Evolutionary conservation across 2,329 filamentous ascomycete genomes (phyloP).

Genomic region (Claviceps africana): DNA sequence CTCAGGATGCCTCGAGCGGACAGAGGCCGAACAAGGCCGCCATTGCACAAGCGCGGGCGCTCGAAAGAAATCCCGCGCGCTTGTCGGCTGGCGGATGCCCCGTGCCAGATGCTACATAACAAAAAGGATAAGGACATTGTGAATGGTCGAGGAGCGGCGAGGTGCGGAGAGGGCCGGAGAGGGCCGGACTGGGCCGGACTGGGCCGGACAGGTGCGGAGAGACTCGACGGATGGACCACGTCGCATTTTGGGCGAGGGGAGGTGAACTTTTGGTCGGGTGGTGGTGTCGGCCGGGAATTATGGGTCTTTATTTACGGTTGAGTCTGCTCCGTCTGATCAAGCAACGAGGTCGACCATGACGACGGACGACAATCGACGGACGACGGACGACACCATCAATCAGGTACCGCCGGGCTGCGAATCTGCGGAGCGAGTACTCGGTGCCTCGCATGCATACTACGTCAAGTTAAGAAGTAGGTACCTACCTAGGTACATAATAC

Average conservation of each 20-base stretch:
- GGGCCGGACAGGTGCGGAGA: not conserved
- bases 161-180: not conserved
- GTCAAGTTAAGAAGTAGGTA: too few relatives aligned
- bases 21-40: not conserved
- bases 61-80: not conserved
- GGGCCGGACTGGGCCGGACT: too few relatives aligned
- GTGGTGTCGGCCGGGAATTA: not conserved
- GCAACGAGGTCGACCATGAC: too few relatives aligned
- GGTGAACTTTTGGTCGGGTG: conserved; percentile 7
- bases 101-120: not conserved
- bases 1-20: not conserved
- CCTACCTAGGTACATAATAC: too few relatives aligned
- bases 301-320: not conserved
- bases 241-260: conserved; percentile 4
- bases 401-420: not conserved
- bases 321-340: not conserved
- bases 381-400: too few relatives aligned
- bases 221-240: conserved; percentile 7
- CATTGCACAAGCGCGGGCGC: not conserved
- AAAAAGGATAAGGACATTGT: not conserved
- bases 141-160: not conserved
- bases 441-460: not conserved
- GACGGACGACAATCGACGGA: too few relatives aligned
- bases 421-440: not conserved
- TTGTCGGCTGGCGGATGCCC: too few relatives aligned